phyloP scores from a whole-genome alignment of 1,139 yeast genomes.

The Ogataea hybrid region DNA sequence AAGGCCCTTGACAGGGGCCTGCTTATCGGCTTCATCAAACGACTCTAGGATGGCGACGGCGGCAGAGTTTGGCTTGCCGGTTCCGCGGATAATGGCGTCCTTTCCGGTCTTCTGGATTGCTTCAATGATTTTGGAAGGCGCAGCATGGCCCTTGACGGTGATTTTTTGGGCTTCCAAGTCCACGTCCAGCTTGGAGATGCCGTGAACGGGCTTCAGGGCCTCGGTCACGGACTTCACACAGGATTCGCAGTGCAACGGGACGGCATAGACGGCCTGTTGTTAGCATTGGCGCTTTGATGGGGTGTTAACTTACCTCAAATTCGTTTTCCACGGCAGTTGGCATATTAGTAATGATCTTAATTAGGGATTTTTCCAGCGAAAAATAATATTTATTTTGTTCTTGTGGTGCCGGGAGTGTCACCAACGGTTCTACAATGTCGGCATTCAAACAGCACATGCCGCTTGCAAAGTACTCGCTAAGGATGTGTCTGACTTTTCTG shows the following conservation, averaged over 20 bases:
- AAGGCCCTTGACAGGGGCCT: constrained; percentile 76
- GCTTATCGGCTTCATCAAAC: constrained; percentile 46
- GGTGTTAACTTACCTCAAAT: constrained; percentile 20
- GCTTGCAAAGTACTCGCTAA: constrained; percentile 22
- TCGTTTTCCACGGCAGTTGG: constrained; percentile 18
- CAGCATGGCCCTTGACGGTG: constrained; percentile 57
- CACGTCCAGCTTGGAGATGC: constrained; percentile 48
- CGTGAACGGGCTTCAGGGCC: constrained; percentile 48
- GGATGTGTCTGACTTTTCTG: constrained; percentile 30
- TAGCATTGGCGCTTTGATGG: background rate
- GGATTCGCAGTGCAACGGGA: constrained; percentile 69
- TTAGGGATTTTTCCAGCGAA: background rate
- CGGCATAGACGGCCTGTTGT: constrained; percentile 65
- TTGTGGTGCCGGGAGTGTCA: constrained; percentile 1
- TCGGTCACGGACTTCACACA: constrained; percentile 61
- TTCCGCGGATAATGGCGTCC: constrained; percentile 90
- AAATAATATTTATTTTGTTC: background rate
- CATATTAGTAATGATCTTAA: constrained; percentile 11
- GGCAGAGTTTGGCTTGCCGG: constrained; percentile 84
- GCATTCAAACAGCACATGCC: constrained; percentile 7
- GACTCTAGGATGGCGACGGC: constrained; percentile 90
- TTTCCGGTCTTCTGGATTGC: constrained; percentile 71
- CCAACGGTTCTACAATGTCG: background rate
- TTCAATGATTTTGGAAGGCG: constrained; percentile 68
- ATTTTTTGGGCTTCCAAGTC: constrained; percentile 59